A percentile compares a stretch with the other conserved stretches of the same genome.
Evolutionary conservation across 805 yeast species (phyloP).

Genomic region (Suhomyces canberraensis): DNA sequence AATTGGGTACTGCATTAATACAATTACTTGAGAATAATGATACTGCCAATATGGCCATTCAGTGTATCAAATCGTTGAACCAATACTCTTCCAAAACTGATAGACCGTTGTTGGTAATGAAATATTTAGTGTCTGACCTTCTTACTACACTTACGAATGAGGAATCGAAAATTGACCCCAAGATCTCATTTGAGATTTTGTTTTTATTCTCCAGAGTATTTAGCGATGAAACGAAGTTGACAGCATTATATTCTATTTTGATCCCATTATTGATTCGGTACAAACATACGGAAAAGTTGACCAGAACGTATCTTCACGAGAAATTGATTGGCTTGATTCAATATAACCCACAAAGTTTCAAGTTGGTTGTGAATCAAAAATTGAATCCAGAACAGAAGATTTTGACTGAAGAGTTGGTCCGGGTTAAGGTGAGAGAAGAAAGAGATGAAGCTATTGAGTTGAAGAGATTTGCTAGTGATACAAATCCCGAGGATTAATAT

Average conservation of each 20-base stretch:
- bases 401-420: conserved; percentile 39
- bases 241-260: conserved; percentile 28
- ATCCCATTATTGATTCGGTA: conserved; percentile 36
- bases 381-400: conserved; percentile 41
- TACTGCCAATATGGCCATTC: conserved; percentile 36
- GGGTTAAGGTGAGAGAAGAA: conserved; percentile 22
- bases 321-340: conserved; percentile 47
- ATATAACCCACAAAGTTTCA: conserved; percentile 46
- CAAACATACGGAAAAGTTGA: conserved; percentile 16
- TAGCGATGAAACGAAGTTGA: conserved; percentile 27
- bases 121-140: conserved; percentile 45
- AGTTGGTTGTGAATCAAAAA: conserved; percentile 37
- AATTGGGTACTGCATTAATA: conserved; percentile 22
- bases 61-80: conserved; percentile 60
- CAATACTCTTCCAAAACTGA: conserved; percentile 25
- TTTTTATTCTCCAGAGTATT: conserved; percentile 40
- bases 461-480: conserved; percentile 40
- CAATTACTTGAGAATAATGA: conserved; percentile 19
- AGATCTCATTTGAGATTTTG: conserved; percentile 46
- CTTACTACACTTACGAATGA: conserved; percentile 26
- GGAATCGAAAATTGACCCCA: conserved; percentile 13
- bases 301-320: conserved; percentile 41
- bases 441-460: conserved; percentile 40
- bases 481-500: background rate
- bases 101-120: conserved; percentile 37